These are phyloP conservation scores for Parietaria judaica DNA, from an alignment of 306 rosid genomes.

Conservation along the genomic window DNA sequence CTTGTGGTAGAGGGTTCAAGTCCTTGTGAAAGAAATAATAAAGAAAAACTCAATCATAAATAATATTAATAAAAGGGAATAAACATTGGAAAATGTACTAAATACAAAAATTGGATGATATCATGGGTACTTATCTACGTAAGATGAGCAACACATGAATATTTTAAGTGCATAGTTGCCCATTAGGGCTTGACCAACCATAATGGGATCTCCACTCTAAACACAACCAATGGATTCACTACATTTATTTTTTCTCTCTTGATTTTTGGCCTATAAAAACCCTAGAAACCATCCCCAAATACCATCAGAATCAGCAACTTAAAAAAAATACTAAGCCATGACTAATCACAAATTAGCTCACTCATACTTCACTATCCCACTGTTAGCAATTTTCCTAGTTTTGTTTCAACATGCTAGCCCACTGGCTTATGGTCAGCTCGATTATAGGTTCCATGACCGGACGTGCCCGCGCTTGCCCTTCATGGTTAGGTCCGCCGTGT, in stretches of 20 bases:
- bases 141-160: neutral
- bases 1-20: too few relatives aligned
- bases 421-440: constrained; percentile 20
- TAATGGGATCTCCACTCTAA: constrained; percentile 38
- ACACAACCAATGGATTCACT: constrained; percentile 22
- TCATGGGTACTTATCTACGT: constrained; percentile 14
- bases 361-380: constrained; percentile 12
- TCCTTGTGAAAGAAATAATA: too few relatives aligned
- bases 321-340: constrained; percentile 17
- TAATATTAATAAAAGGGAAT: neutral
- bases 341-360: constrained; percentile 7
- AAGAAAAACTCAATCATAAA: neutral
- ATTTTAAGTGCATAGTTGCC: constrained; percentile 13
- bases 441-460: constrained; percentile 32
- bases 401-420: constrained; percentile 23
- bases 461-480: constrained; percentile 41
- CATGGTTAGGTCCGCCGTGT: constrained; percentile 34
- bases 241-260: neutral
- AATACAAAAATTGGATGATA: constrained; percentile 1
- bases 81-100: neutral
- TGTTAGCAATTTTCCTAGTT: constrained; percentile 14
- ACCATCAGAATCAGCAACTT: constrained; percentile 8
- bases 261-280: constrained; percentile 30
- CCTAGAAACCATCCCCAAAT: neutral
- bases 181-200: constrained; percentile 13